Base-by-base conservation (phyloP, 352 stramenopile species). In the Phytophthora constricta region DNA sequence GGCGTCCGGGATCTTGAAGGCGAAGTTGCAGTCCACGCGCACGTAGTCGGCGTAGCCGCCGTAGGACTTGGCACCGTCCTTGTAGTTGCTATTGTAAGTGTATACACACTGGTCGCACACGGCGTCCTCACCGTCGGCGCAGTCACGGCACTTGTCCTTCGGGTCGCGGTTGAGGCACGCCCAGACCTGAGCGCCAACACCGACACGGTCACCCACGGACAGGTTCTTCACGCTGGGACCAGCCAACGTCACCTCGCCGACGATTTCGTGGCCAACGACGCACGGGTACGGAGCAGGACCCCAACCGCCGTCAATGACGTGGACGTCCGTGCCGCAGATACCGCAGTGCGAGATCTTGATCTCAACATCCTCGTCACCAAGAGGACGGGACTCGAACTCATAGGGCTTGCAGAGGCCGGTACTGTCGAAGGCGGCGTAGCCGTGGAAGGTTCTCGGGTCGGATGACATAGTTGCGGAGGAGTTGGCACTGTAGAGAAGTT, bases 161-260 rank as follows among this genome's bases (percentile, higher is more conserved):
- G 56, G 65, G 65, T 92, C 68, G 33, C 87, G 78, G 37, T 80
- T 74, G 25, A 75, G 52, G 62, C 89, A 95, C 5, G 72, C 77
- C 65, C 81, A 86, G 14, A 48, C 59, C 33, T 61, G 49, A 14
- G 59, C 59, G 31, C 49, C 49, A 7, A 66, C 42, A 19, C 50
- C 88, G 9, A 90, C 85, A 13, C 69, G 56, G 64, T 96, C 82
- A 13, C 90, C 90, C 9, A 92, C 79, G 20, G 74, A 69, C 45
- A 96, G 84, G 19, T 83, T 76, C 26, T 58, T 77, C 4, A 96
- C 87, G 5, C 77, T 64, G 2, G 60, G 27, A 7, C 76, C 78
- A 1, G 56, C 62, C 20, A 59, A 20, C 79, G 45, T 52, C 43
- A 55, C 52, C 37, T 54, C 37, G 10, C 51, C 60, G 45, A 68